phyloP scores from a whole-genome alignment of 1,284 basidiomycete species.

The Cryptococcus sp. region DNA sequence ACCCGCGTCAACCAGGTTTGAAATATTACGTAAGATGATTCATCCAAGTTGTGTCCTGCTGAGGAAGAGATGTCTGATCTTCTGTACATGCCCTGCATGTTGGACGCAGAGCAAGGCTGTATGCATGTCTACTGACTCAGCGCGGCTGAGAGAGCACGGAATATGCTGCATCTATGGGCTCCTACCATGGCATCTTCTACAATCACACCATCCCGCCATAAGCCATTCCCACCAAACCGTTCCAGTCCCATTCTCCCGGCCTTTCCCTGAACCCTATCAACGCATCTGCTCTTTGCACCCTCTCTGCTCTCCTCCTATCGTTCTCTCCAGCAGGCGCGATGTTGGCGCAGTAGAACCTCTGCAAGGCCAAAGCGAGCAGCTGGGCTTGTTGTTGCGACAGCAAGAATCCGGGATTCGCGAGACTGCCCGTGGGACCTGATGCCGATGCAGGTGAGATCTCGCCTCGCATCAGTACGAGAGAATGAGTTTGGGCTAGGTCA shows the following conservation, averaged over 20 bases:
- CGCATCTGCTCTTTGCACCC: constrained; percentile 38
- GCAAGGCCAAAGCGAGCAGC: constrained; percentile 71
- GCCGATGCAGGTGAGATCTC: constrained; percentile 72
- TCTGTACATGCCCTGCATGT: too few species aligned
- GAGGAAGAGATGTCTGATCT: too few species aligned
- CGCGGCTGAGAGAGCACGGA: too few species aligned
- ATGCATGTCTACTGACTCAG: too few species aligned
- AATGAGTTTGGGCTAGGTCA: constrained; percentile 78
- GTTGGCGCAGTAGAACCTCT: constrained; percentile 69
- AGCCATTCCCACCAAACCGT: constrained; percentile 46
- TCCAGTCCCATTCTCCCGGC: constrained; percentile 53
- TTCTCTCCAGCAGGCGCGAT: constrained; percentile 30
- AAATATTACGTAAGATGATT: too few species aligned
- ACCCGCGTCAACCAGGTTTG: too few species aligned
- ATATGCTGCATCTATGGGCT: too few species aligned
- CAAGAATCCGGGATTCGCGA: constrained; percentile 58
- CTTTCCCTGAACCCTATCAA: constrained; percentile 48
- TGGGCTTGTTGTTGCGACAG: constrained; percentile 79
- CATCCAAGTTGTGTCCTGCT: too few species aligned
- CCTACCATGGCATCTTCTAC: constrained; percentile 16
- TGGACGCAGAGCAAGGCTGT: too few species aligned
- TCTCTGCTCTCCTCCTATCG: constrained; percentile 32
- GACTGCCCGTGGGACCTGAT: constrained; percentile 32
- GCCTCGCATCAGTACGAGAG: constrained; percentile 82
- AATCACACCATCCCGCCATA: constrained; percentile 46